A percentile compares a stretch with the other conserved stretches of the same genome.
phyloP scores from a whole-genome alignment of 345 rosid species.

The Anacardium occidentale region DNA sequence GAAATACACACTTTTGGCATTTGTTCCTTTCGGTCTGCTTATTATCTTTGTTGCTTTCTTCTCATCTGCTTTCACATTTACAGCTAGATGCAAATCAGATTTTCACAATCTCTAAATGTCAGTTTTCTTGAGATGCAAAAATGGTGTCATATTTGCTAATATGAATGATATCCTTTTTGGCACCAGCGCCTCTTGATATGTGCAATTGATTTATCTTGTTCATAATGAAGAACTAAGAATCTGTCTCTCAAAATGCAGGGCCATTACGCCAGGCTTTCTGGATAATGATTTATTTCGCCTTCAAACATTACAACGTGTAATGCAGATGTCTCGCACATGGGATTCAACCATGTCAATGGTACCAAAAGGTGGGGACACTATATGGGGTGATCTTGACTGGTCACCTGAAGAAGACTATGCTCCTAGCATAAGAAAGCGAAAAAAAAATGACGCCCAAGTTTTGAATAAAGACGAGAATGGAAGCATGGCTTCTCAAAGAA shows the following conservation, averaged over 20 bases:
- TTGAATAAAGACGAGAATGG: conserved; percentile 29
- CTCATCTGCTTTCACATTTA: conserved; percentile 3
- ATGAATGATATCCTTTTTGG: background rate
- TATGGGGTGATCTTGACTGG: conserved; percentile 97
- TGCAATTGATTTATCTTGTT: background rate
- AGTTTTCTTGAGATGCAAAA: conserved; percentile 2
- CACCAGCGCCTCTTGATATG: background rate
- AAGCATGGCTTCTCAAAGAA: conserved; percentile 35
- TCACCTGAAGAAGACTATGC: conserved; percentile 73
- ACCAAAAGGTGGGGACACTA: conserved; percentile 88
- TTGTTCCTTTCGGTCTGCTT: background rate
- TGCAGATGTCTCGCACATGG: conserved; percentile 91
- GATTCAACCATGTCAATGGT: conserved; percentile 97
- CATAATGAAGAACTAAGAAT: background rate
- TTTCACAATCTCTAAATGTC: background rate
- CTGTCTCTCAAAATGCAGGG: conserved; percentile 53
- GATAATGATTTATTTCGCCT: conserved; percentile 71
- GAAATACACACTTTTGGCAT: background rate
- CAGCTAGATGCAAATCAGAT: background rate
- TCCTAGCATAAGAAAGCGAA: conserved; percentile 44
- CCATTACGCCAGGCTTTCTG: conserved; percentile 83
- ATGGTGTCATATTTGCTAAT: background rate
- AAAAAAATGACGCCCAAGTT: conserved; percentile 38
- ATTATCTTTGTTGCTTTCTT: conserved; percentile 3
- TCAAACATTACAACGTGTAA: conserved; percentile 78